Conservation (phyloP, 2,329 filamentous ascomycete genomes). For the Aspergillus phoenicis region DNA sequence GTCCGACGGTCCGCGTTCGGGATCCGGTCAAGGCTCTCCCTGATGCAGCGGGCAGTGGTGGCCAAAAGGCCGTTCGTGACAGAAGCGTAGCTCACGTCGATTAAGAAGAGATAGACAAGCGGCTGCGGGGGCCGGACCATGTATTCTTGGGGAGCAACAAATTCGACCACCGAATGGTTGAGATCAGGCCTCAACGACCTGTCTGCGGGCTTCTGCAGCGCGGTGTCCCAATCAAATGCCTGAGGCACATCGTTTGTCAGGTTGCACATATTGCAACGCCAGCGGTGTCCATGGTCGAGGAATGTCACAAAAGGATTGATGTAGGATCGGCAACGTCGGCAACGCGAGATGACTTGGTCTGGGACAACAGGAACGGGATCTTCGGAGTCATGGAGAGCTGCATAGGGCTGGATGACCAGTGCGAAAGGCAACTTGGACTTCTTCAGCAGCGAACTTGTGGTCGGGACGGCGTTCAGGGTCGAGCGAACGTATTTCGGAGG, state of each 20-base stretch:
- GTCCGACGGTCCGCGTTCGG: slow-evolving; percentile 96
- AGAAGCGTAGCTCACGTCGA: slow-evolving; percentile 89
- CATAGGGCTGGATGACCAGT: slow-evolving; percentile 94
- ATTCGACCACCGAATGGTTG: slow-evolving; percentile 96
- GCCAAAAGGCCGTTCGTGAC: slow-evolving; percentile 89
- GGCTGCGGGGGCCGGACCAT: slow-evolving; percentile 98
- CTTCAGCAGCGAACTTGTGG: slow-evolving; percentile 88
- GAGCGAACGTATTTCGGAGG: slow-evolving; percentile 92
- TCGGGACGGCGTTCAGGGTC: slow-evolving; percentile 90
- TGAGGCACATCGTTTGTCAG: slow-evolving; percentile 98
- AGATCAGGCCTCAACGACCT: slow-evolving; percentile 89
- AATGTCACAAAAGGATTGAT: slow-evolving; percentile 98
- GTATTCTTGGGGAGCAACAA: slow-evolving; percentile 97
- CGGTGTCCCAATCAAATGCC: slow-evolving; percentile 96
- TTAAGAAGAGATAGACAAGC: slow-evolving; percentile 90
- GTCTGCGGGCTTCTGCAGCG: slow-evolving; percentile 86
- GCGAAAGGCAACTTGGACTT: slow-evolving; percentile 96
- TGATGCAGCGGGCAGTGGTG: slow-evolving; percentile 87
- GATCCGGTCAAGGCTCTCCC: slow-evolving; percentile 93
- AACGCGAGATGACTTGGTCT: slow-evolving; percentile 96
- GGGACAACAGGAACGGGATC: slow-evolving; percentile 89
- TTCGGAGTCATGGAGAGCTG: slow-evolving; percentile 86
- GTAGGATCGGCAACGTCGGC: slow-evolving; percentile 91
- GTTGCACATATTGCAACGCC: slow-evolving; percentile 99
- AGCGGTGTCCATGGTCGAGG: slow-evolving; percentile 93